Base-by-base conservation (phyloP, 164 flowering plant genomes). In the Euptelea pleiosperma region DNA sequence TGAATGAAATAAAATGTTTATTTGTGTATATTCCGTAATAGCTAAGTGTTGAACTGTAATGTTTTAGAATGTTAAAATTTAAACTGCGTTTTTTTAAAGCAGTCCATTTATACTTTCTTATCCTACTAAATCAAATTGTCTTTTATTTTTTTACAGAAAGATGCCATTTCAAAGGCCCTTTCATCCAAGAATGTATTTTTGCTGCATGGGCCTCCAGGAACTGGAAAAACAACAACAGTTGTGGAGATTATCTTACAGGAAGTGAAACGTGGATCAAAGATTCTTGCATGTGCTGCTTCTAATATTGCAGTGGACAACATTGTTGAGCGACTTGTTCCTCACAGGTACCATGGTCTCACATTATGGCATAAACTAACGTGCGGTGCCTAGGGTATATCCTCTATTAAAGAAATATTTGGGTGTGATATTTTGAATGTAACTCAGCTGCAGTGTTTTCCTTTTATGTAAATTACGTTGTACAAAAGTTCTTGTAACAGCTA, bases 181-280 rank as follows among this genome's bases (percentile, higher is more conserved):
- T 79, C 89, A 60, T 86, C 97, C 64, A 87, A 83, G 77, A 74
- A 89, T 66, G 78, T 91, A 19, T 88, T 94, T 74, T 75, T 94
- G 78, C 77, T 94, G 69, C 99, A 94, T 64, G 97, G 99, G 19
- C 99, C 99, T 76, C 99, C 99, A 60, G 99, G 99, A 74, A 94
- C 99, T 48, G 99, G 97, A 54, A 94, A 94, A 73, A 94, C 97
- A 40, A 94, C 99, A 11, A 91, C 99, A 1, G 95, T 94, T 15
- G 91, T 94, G 46, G 99, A 94, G 74, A 86, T 91, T 62, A 88
- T 94, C 71, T 72, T 91, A 67, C 99, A 94, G 71, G 99, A 94
- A 88, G 93, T 91, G 40, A 91, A 94, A 67, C 89, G 96, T 65
- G 97, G 99, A 56, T 83, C 96, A 48, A 94, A 94, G 79, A 78